Percentiles rank a stretch among this genome's conserved stretches.
Conservation (phyloP, 495 filamentous ascomycete species). For the Aspergillus biplanus region DNA sequence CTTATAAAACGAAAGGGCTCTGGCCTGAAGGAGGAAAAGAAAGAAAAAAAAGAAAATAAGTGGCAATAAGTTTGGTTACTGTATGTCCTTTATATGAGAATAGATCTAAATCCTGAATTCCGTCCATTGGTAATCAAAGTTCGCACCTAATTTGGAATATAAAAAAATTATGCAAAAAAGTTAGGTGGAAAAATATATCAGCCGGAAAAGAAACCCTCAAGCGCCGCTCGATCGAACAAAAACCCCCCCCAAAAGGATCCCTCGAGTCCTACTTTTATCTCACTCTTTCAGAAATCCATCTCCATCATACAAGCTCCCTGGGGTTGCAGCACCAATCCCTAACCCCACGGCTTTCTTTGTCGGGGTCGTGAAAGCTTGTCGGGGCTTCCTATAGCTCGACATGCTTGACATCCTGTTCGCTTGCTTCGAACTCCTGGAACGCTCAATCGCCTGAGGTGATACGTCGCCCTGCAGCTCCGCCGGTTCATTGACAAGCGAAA, state of each 20-base stretch:
- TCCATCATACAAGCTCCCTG: constrained; percentile 53
- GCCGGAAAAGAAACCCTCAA: background rate
- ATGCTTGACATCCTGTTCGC: constrained; percentile 23
- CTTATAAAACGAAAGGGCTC: background rate
- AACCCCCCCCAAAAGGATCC: constrained; percentile 2
- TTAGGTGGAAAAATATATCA: background rate
- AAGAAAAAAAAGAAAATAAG: too few species aligned
- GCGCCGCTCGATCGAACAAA: constrained; percentile 4
- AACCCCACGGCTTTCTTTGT: constrained; percentile 38
- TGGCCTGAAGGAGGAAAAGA: background rate
- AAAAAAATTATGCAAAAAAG: constrained; percentile 3
- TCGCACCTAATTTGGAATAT: background rate
- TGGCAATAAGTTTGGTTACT: too few species aligned
- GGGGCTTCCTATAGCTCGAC: constrained; percentile 23
- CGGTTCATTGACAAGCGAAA: constrained; percentile 21
- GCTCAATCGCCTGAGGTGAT: constrained; percentile 18
- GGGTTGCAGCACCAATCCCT: constrained; percentile 40
- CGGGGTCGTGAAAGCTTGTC: constrained; percentile 36
- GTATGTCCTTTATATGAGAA: too few species aligned
- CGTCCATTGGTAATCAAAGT: too few species aligned
- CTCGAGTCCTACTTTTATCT: background rate
- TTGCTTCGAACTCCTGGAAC: constrained; percentile 14
- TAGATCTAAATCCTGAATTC: too few species aligned
- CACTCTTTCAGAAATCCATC: constrained; percentile 54
- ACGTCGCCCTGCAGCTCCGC: constrained; percentile 22